These are phyloP conservation scores for Moricandia arvensis DNA, from an alignment of 345 rosid species.

Conservation along the genomic window DNA sequence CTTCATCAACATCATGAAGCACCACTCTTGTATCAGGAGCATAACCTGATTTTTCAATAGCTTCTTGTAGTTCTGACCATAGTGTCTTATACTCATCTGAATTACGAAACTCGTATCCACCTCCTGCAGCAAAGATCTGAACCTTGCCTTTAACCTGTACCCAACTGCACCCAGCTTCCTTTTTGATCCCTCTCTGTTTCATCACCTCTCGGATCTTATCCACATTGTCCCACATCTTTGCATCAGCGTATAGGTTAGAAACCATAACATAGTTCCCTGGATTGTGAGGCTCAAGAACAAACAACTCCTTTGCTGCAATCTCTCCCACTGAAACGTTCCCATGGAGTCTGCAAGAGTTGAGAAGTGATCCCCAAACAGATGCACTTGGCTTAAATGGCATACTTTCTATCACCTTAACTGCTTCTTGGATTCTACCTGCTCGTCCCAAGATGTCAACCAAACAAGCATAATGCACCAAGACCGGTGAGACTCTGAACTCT, in stretches of 20 bases:
- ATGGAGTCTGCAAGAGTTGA: conserved; percentile 50
- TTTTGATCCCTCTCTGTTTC: conserved; percentile 46
- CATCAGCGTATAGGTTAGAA: conserved; percentile 62
- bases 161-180: conserved; percentile 72
- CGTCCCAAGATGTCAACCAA: conserved; percentile 60
- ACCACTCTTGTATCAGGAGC: conserved; percentile 44
- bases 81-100: conserved; percentile 43
- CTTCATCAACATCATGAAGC: conserved; percentile 60
- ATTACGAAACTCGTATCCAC: conserved; percentile 43
- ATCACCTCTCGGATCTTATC: conserved; percentile 44
- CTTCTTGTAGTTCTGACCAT: conserved; percentile 35
- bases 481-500: conserved; percentile 41
- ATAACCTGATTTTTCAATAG: conserved; percentile 46
- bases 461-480: conserved; percentile 59
- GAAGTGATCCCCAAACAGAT: conserved; percentile 59
- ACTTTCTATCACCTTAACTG: conserved; percentile 41
- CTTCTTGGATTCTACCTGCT: conserved; percentile 50
- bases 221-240: conserved; percentile 59
- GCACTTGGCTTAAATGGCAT: conserved; percentile 58
- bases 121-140: conserved; percentile 53
- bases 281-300: conserved; percentile 55
- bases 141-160: conserved; percentile 47
- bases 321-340: conserved; percentile 40
- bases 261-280: conserved; percentile 61
- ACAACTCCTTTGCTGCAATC: conserved; percentile 43